Conservation (phyloP, 2,329 filamentous ascomycete species). For the Fusarium anguioides region DNA sequence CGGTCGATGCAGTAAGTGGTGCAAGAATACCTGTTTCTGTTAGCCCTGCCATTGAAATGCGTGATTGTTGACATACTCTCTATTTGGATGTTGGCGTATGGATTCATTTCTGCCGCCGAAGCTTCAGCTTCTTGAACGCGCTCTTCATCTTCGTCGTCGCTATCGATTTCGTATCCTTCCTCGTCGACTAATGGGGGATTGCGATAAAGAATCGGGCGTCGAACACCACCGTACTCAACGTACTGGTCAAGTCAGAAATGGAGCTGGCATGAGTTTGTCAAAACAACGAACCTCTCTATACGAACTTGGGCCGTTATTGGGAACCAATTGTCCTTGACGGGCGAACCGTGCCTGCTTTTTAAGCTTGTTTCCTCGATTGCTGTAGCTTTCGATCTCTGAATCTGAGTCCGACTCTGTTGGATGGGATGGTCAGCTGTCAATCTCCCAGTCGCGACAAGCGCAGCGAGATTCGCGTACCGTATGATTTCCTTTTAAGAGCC, state of each 20-base stretch:
- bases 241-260: conserved; percentile 59
- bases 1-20: conserved; percentile 78
- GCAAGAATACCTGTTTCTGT: conserved; percentile 72
- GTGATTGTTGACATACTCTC: conserved; percentile 66
- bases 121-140: conserved; percentile 69
- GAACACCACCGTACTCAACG: conserved; percentile 79
- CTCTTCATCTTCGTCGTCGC: conserved; percentile 76
- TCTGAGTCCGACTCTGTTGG: conserved; percentile 80
- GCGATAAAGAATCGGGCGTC: conserved; percentile 76
- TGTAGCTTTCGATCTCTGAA: conserved; percentile 73
- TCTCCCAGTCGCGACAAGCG: neutral
- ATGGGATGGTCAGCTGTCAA: conserved; percentile 38
- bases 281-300: conserved; percentile 72
- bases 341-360: conserved; percentile 80
- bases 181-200: conserved; percentile 80
- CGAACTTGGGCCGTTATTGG: conserved; percentile 71
- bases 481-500: conserved; percentile 71
- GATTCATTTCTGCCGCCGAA: conserved; percentile 75
- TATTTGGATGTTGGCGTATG: conserved; percentile 77
- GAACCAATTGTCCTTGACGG: conserved; percentile 75
- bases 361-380: conserved; percentile 82
- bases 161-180: conserved; percentile 81
- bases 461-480: conserved; percentile 58
- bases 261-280: conserved; percentile 14
- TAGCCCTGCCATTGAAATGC: conserved; percentile 40